phyloP scores from a whole-genome alignment of 2,329 filamentous ascomycete species.

The Ascochyta viciae-villosae region DNA sequence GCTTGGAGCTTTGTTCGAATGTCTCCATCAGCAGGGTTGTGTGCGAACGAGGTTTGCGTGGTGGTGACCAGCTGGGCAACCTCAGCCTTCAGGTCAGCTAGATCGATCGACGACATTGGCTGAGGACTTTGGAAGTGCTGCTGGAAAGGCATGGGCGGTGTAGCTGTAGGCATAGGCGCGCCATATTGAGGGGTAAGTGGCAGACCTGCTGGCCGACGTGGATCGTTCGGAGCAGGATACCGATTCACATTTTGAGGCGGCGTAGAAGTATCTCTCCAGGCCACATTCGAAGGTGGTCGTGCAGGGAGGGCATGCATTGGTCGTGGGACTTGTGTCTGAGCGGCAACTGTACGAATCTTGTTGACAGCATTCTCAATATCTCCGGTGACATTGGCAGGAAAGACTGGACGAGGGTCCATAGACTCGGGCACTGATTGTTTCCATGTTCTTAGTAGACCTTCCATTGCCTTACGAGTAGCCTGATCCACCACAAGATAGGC shows the following conservation, averaged over 20 bases:
- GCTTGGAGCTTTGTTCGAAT: constrained; percentile 83
- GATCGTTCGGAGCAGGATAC: constrained; percentile 43
- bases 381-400: constrained; percentile 82
- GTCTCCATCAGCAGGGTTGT: constrained; percentile 76
- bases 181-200: constrained; percentile 37
- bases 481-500: constrained; percentile 89
- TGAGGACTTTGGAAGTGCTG: constrained; percentile 41
- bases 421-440: constrained; percentile 96
- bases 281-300: constrained; percentile 57
- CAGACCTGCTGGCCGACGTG: constrained; percentile 37
- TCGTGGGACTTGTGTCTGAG: constrained; percentile 62
- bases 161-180: constrained; percentile 29
- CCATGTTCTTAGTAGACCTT: constrained; percentile 98
- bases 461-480: constrained; percentile 85
- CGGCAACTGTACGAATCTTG: constrained; percentile 72
- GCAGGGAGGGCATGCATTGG: constrained; percentile 51
- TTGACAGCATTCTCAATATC: constrained; percentile 94
- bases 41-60: constrained; percentile 76
- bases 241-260: constrained; percentile 62
- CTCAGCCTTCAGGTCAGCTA: constrained; percentile 79
- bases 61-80: constrained; percentile 78
- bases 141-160: constrained; percentile 38
- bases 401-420: constrained; percentile 90
- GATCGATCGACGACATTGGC: constrained; percentile 40
- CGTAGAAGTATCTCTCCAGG: constrained; percentile 76